A percentile compares a stretch with the other conserved stretches of the same genome.
These are phyloP conservation scores for Paramecium octaurelia DNA, from an alignment of 73 alveolate genomes.

Conservation along the genomic window DNA sequence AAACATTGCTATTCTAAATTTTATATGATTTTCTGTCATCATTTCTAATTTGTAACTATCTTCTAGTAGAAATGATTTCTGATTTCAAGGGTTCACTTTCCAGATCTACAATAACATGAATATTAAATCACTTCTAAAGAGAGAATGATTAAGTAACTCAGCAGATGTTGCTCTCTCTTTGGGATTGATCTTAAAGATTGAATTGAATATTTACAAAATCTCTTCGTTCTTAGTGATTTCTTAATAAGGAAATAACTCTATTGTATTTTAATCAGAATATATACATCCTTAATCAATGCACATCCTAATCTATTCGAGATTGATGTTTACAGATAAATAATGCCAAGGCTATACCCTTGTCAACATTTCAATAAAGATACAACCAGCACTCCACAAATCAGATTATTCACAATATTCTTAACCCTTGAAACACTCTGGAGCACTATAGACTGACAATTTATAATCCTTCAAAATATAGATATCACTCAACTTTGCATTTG, in stretches of 20 bases:
- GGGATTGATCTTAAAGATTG: background rate
- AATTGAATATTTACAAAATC: background rate
- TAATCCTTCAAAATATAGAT: background rate
- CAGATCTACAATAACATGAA: background rate
- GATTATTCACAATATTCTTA: background rate
- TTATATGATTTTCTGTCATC: background rate
- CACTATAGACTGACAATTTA: background rate
- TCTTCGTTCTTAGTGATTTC: background rate
- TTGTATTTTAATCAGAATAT: background rate
- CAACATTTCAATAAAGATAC: conserved; percentile 7
- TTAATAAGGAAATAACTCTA: background rate
- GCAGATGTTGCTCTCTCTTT: background rate
- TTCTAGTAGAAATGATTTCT: background rate
- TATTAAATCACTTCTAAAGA: conserved; percentile 7
- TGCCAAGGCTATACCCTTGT: background rate
- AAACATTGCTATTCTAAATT: background rate
- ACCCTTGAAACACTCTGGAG: background rate
- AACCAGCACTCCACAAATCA: conserved; percentile 50
- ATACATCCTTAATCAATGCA: background rate
- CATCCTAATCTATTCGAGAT: background rate
- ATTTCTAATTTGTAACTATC: background rate
- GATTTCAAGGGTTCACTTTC: background rate
- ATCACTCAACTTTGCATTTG: conserved; percentile 27
- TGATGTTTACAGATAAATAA: background rate
- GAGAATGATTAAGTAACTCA: background rate